Evolutionary conservation across 306 rosid species (phyloP).

Genomic region (Urtica urens): DNA sequence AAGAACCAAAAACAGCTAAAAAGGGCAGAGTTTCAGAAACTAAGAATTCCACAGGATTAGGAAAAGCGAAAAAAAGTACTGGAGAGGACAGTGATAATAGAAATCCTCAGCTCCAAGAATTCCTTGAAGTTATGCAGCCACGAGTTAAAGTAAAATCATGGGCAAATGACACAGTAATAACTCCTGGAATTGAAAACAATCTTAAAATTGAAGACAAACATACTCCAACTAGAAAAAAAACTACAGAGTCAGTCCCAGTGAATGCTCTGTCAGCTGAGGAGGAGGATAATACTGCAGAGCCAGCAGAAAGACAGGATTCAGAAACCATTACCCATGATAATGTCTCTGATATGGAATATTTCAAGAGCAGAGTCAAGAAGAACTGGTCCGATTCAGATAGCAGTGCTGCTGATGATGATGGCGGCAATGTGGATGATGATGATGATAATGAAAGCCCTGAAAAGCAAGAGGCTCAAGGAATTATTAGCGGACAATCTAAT

Average conservation of each 20-base stretch:
- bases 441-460: slow-evolving; percentile 20
- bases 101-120: slow-evolving; percentile 61
- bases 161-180: slow-evolving; percentile 54
- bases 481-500: slow-evolving; percentile 17
- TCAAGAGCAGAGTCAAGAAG: slow-evolving; percentile 62
- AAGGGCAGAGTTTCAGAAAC: slow-evolving; percentile 22
- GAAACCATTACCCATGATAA: slow-evolving; percentile 20
- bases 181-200: slow-evolving; percentile 10
- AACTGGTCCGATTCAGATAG: slow-evolving; percentile 84
- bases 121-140: slow-evolving; percentile 79
- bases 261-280: slow-evolving; percentile 16
- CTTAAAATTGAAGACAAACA: slow-evolving; percentile 22
- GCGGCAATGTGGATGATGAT: neutral
- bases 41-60: slow-evolving; percentile 14
- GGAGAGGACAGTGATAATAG: slow-evolving; percentile 23
- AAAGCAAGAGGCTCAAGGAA: slow-evolving; percentile 15
- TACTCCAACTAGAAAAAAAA: slow-evolving; percentile 21
- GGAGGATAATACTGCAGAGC: slow-evolving; percentile 20
- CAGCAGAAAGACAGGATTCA: slow-evolving; percentile 12
- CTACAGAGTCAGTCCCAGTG: slow-evolving; percentile 12
- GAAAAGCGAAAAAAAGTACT: slow-evolving; percentile 18
- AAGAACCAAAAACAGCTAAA: slow-evolving; percentile 23
- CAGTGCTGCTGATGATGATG: slow-evolving; percentile 30
- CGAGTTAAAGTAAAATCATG: slow-evolving; percentile 65
- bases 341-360: slow-evolving; percentile 68